Base-by-base conservation (phyloP, 352 stramenopile genomes). In the Pythium rishiriense region DNA sequence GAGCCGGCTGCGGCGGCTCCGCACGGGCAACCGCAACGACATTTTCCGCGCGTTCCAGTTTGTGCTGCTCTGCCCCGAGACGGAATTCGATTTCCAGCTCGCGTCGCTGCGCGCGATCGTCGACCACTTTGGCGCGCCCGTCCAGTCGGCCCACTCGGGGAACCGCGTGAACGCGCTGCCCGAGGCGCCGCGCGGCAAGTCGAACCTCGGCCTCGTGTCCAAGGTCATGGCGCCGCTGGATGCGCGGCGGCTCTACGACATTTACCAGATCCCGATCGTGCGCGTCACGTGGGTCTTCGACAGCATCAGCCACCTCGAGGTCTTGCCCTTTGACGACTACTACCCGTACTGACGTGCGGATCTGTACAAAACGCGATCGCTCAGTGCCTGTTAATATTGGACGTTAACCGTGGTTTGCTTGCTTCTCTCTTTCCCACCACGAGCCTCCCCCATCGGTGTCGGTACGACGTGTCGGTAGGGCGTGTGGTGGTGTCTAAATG, bases 251-350 rank as follows among this genome's bases (percentile, higher is more conserved):
- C 74, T 88, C 33, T 93, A 75, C 76, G 58, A 85, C 35, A 68
- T 85, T 48, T 78, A 89, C 59, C 73, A 88, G 39, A 91, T 94
- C 50, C 87, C 85, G 14, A 93, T 96, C 41, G 85, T 96, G 42
- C 87, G 86, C 25, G 87, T 93, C 47, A 89, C 83, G 39, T 96
- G 87, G 87, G 80, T 96, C 59, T 90, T 93, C 46, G 87, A 96
- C 70, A 94, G 87, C 69, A 90, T 96, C 66, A 94, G 84, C 61
- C 73, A 94, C 67, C 71, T 94, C 21, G 76, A 90, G 67, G 76
- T 93, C 39, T 75, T 93, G 25, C 80, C 87, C 12, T 96, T 91
- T 57, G 84, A 93, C 55, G 84, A 94, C 58, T 96, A 94, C 50
- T 94, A 93, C 54, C 87, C 87, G 48, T 96, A 94, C 61, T 94